These are phyloP conservation scores for Alternaria gansuensis DNA, from an alignment of 2,329 filamentous ascomycete genomes.

Conservation along the genomic window DNA sequence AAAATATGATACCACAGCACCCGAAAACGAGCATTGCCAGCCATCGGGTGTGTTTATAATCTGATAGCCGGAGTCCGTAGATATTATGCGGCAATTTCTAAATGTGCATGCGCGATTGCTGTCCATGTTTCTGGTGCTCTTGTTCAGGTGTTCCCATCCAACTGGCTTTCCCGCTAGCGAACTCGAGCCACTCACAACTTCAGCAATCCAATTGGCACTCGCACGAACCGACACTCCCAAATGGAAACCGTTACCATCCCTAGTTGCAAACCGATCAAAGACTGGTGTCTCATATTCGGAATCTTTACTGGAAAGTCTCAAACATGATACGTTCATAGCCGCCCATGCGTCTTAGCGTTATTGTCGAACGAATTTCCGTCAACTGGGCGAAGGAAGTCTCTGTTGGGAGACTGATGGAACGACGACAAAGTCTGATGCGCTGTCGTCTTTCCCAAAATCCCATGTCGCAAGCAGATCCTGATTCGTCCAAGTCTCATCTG, in stretches of 20 bases:
- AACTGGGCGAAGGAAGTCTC: not conserved
- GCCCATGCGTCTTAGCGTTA: not conserved
- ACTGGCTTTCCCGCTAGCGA: not conserved
- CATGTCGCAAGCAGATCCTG: not conserved
- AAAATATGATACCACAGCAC: not conserved
- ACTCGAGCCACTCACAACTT: not conserved
- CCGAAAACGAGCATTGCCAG: not conserved
- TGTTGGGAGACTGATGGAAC: accelerated
- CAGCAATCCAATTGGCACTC: not conserved
- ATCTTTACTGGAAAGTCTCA: not conserved
- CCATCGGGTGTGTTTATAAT: too few species aligned
- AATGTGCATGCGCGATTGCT: not conserved
- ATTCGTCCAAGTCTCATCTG: not conserved
- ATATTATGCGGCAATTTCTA: too few species aligned
- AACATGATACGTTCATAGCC: not conserved
- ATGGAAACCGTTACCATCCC: not conserved
- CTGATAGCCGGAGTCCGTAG: accelerated
- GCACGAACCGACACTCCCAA: not conserved
- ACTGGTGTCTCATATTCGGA: accelerated
- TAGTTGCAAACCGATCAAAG: too few species aligned
- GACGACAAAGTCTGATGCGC: not conserved
- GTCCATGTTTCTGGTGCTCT: not conserved
- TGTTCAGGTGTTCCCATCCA: not conserved
- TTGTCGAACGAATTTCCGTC: not conserved
- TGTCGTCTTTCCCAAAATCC: not conserved